Percentiles rank a stretch among this genome's conserved stretches.
Conservation (phyloP, 805 yeast species). For the Barnettozyma sucrosica region DNA sequence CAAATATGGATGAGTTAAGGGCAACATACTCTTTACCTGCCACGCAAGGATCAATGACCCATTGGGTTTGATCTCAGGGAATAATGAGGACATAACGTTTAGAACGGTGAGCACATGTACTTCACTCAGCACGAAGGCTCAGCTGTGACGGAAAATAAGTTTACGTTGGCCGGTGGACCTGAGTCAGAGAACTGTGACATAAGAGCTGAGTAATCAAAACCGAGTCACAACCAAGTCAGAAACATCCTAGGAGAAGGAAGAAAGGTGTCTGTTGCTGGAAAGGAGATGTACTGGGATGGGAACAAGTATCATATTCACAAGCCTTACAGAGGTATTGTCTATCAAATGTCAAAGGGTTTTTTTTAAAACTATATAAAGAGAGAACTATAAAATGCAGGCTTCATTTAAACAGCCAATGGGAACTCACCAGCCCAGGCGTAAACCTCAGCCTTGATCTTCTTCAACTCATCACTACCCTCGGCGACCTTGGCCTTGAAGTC, state of each 20-base stretch:
- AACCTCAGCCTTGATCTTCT: slow-evolving; percentile 68
- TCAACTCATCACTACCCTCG: slow-evolving; percentile 65
- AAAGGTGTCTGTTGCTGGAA: too few relatives aligned
- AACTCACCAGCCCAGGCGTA: slow-evolving; percentile 86
- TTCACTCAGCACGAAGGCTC: too few relatives aligned
- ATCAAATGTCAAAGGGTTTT: neutral
- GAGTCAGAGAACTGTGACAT: too few relatives aligned
- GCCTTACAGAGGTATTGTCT: neutral
- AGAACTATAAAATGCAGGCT: neutral
- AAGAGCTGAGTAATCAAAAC: too few relatives aligned
- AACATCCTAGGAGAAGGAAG: too few relatives aligned
- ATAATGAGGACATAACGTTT: neutral
- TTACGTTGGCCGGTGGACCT: too few relatives aligned
- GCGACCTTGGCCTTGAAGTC: slow-evolving; percentile 86
- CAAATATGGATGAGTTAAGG: slow-evolving; percentile 12
- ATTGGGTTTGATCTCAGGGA: slow-evolving; percentile 27
- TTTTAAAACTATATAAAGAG: neutral
- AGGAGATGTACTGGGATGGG: too few relatives aligned
- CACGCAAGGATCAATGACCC: slow-evolving; percentile 67
- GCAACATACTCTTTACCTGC: slow-evolving; percentile 53
- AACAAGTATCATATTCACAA: too few relatives aligned
- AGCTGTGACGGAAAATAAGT: too few relatives aligned
- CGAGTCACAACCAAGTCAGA: too few relatives aligned
- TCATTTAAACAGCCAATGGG: slow-evolving; percentile 54
- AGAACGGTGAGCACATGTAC: too few relatives aligned